Evolutionary conservation across 495 filamentous ascomycete genomes (phyloP).

Genomic region (Penicillium ochrochloron): DNA sequence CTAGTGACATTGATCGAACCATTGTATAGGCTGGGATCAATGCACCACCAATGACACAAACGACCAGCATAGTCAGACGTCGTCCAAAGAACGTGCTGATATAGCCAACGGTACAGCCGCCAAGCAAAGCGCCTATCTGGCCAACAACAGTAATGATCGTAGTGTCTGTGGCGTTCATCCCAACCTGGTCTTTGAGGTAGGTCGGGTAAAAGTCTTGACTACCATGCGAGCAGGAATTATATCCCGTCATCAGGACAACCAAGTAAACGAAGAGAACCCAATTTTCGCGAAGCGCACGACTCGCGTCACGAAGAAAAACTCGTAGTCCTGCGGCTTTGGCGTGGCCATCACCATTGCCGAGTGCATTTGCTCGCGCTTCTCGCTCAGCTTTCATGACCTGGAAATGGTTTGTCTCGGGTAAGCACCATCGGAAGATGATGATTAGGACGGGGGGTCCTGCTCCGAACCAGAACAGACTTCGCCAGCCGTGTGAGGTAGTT

Average conservation of each 20-base stretch:
- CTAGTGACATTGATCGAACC: constrained; percentile 33
- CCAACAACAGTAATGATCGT: constrained; percentile 45
- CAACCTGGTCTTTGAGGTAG: constrained; percentile 44
- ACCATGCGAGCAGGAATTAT: constrained; percentile 47
- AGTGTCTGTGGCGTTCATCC: constrained; percentile 32
- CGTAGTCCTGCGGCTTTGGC: constrained; percentile 21
- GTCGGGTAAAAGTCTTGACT: constrained; percentile 53
- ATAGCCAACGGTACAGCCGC: constrained; percentile 41
- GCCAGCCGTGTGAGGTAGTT: constrained; percentile 67
- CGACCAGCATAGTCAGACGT: constrained; percentile 40
- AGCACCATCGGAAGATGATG: constrained; percentile 67
- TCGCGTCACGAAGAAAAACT: constrained; percentile 34
- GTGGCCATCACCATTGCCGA: background rate
- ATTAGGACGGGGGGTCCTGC: constrained; percentile 72
- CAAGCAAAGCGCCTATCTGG: constrained; percentile 32
- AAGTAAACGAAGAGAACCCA: constrained; percentile 50
- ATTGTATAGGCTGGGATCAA: constrained; percentile 40
- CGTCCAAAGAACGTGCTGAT: constrained; percentile 42
- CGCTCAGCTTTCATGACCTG: constrained; percentile 39
- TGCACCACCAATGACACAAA: constrained; percentile 39
- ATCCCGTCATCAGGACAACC: constrained; percentile 48
- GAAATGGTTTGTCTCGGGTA: constrained; percentile 67
- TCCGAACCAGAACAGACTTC: constrained; percentile 78
- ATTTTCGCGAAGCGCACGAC: constrained; percentile 34
- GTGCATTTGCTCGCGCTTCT: constrained; percentile 26